Conservation (phyloP, 768 basidiomycete genomes). For the Clathrus columnatus region DNA sequence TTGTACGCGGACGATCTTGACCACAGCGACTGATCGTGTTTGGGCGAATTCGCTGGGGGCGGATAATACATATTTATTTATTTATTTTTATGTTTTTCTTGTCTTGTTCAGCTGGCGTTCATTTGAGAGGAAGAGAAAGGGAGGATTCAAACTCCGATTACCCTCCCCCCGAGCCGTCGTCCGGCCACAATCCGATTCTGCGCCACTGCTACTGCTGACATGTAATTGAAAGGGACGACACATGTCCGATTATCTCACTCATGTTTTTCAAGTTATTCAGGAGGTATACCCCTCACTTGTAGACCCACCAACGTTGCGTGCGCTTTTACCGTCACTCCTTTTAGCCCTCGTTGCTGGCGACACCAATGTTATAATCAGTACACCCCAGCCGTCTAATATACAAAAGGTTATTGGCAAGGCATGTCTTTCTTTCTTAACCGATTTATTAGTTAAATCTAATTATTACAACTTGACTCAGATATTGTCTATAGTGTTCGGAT, state of each 20-base stretch:
- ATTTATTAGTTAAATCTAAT: background rate
- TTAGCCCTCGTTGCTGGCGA: slow-evolving; percentile 6
- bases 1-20: slow-evolving; percentile 67
- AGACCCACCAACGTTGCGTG: background rate
- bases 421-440: background rate
- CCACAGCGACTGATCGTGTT: slow-evolving; percentile 74
- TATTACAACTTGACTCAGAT: background rate
- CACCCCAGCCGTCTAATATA: background rate
- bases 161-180: too few relatives aligned
- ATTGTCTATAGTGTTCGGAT: slow-evolving; percentile 4
- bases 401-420: slow-evolving; percentile 7
- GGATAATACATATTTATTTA: slow-evolving; percentile 62
- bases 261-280: slow-evolving; percentile 1
- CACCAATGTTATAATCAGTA: slow-evolving; percentile 6
- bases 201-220: too few relatives aligned
- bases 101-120: background rate
- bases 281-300: slow-evolving; percentile 3
- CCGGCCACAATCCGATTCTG: background rate
- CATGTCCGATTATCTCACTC: background rate
- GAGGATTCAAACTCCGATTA: background rate
- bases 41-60: slow-evolving; percentile 51
- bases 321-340: slow-evolving; percentile 4
- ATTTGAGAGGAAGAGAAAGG: background rate
- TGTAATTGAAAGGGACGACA: background rate
- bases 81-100: background rate